Base-by-base conservation (phyloP, 257 asterid species). In the Sherardia arvensis region DNA sequence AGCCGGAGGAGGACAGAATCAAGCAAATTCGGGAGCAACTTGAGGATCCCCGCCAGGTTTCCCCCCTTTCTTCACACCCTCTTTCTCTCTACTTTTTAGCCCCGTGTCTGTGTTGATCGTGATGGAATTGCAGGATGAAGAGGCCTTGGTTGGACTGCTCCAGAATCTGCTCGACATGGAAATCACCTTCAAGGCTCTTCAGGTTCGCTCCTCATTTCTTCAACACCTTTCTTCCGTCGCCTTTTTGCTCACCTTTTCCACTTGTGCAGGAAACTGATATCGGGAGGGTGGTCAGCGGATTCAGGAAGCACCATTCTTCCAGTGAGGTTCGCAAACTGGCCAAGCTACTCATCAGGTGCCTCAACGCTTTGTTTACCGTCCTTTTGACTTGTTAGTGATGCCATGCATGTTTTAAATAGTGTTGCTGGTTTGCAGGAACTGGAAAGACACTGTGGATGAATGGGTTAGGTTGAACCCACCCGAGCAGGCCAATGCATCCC, bases 301-400 rank as follows among this genome's bases (percentile, higher is more conserved):
- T 85, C 78, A 77, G 97, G 87, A 93, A 87, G 83, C 85, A 87
- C 80, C 85, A 87, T 81, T 76, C 83, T 14, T 90, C 97, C 0
- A 70, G 59, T 47, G 95, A 90, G 59, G 99, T 90, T 68, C 81
- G 87, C 65, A 73, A 82, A 78, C 72, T 93, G 87, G 96, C 85
- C 84, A 93, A 93, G 81, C 81, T 74, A 82, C 94, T 93, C 15
- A 88, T 90, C 87, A 90, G 96, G 99, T 93, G n/a, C n/a, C n/a
- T n/a, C n/a, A n/a, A 17, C 1, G 32, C 53, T 54, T 18, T 43
- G 12, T 43, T 38, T 38, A n/a, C 11, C 47, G 47, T 15, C 51
- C 51, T 17, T 43, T 7, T 0, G 1, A 15, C 4, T 43, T 43
- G 4, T 0, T 1, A 17, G 21, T 17, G 51, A 14, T 15, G n/a